Percentiles rank a stretch among this genome's conserved stretches.
Conservation (phyloP, 768 basidiomycete species). For the Agrocybe pediades region DNA sequence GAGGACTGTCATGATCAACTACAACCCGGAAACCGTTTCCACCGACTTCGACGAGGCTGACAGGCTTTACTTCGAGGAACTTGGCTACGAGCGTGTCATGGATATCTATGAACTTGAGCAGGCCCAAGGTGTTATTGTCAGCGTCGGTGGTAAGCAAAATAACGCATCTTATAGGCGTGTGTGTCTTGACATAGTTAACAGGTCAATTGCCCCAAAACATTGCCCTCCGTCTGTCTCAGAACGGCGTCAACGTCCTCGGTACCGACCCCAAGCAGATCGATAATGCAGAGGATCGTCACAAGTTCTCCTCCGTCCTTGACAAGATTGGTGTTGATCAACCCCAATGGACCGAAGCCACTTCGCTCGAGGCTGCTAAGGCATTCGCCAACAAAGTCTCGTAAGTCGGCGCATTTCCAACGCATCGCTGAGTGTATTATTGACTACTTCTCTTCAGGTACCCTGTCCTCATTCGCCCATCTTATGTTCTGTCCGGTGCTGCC, state of each 20-base stretch:
- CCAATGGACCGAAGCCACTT: constrained; percentile 91
- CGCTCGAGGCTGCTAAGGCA: constrained; percentile 85
- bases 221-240: constrained; percentile 90
- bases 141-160: constrained; percentile 82
- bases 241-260: constrained; percentile 90
- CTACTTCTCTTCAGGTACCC: constrained; percentile 68
- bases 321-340: constrained; percentile 96
- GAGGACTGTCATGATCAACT: constrained; percentile 99
- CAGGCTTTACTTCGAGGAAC: constrained; percentile 96
- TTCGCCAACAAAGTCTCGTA: constrained; percentile 86
- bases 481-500: constrained; percentile 97
- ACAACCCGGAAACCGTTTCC: constrained; percentile 99
- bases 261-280: constrained; percentile 96
- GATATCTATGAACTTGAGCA: constrained; percentile 98
- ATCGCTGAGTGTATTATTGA: not conserved
- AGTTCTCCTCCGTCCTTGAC: constrained; percentile 97
- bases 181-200: constrained; percentile 25
- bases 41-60: constrained; percentile 99
- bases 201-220: constrained; percentile 99
- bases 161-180: not conserved
- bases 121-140: constrained; percentile 92
- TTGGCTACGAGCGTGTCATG: constrained; percentile 98
- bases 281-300: constrained; percentile 97
- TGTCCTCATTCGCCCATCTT: constrained; percentile 96
- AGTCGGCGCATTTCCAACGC: constrained; percentile 24